These are phyloP conservation scores for Millerozyma acaciae DNA, from an alignment of 805 yeast genomes.

Conservation along the genomic window DNA sequence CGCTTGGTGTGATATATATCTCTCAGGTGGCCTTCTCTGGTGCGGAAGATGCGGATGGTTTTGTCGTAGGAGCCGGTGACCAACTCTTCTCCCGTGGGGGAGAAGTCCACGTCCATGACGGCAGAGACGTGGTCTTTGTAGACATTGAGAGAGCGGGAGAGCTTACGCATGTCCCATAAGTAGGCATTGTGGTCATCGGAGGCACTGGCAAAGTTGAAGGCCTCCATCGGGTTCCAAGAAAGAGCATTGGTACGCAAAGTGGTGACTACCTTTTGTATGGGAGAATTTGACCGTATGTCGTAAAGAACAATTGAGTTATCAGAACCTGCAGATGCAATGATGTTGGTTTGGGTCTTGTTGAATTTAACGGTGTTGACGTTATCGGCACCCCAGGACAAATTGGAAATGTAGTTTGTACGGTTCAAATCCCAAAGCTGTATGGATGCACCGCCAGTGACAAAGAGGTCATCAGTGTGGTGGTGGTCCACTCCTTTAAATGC, in stretches of 20 bases:
- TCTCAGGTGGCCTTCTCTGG: conserved; percentile 83
- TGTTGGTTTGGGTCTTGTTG: conserved; percentile 84
- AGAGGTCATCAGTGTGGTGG: conserved; percentile 65
- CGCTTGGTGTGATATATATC: conserved; percentile 96
- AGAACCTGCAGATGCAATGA: conserved; percentile 78
- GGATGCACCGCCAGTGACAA: conserved; percentile 89
- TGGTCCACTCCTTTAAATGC: conserved; percentile 85
- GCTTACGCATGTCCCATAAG: conserved; percentile 93
- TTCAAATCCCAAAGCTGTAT: conserved; percentile 91
- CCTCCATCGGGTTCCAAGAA: conserved; percentile 98
- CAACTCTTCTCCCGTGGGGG: conserved; percentile 95
- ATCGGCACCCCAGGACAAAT: conserved; percentile 96
- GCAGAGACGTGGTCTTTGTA: conserved; percentile 96
- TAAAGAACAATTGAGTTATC: conserved; percentile 89
- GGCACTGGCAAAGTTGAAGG: conserved; percentile 87
- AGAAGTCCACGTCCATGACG: conserved; percentile 88
- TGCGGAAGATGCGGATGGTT: conserved; percentile 76
- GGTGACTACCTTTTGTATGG: conserved; percentile 86
- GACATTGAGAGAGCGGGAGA: conserved; percentile 76
- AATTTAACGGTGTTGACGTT: conserved; percentile 78
- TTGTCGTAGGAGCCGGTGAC: conserved; percentile 95
- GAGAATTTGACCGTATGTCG: conserved; percentile 85
- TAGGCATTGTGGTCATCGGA: conserved; percentile 94
- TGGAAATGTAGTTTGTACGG: conserved; percentile 71
- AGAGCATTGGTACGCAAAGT: conserved; percentile 79